Percentiles rank a stretch among this genome's conserved stretches.
Conservation (phyloP, 2,329 filamentous ascomycete species). For the Leptographium procerum region DNA sequence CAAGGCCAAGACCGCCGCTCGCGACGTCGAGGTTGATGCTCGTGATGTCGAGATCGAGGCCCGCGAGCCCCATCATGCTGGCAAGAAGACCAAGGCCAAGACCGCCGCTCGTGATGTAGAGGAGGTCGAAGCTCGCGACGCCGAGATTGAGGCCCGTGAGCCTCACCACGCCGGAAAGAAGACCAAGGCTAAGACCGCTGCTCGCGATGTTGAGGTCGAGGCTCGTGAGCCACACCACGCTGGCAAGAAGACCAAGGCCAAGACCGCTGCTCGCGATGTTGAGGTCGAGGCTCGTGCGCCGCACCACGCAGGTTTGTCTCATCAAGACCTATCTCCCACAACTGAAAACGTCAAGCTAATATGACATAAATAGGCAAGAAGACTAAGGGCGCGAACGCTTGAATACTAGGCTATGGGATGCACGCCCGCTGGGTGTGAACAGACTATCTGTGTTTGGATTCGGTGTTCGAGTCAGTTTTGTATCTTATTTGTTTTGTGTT, state of each 20-base stretch:
- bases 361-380: neutral
- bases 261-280: neutral
- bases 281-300: neutral
- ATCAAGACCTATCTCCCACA: slow-evolving; percentile 8
- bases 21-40: neutral
- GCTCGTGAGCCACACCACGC: slow-evolving; percentile 13
- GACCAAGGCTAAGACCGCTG: slow-evolving; percentile 1
- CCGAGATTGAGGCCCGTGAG: slow-evolving; percentile 5
- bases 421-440: neutral
- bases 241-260: neutral
- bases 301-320: slow-evolving; percentile 11
- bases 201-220: slow-evolving; percentile 7
- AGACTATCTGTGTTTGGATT: neutral
- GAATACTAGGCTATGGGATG: neutral
- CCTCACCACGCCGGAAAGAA: slow-evolving; percentile 12
- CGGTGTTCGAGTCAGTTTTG: neutral
- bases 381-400: slow-evolving; percentile 6
- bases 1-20: neutral
- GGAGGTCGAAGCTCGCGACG: too few species aligned
- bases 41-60: slow-evolving; percentile 7
- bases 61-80: slow-evolving; percentile 13
- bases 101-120: slow-evolving; percentile 1
- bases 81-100: slow-evolving; percentile 10
- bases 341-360: neutral
- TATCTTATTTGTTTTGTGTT: neutral